These are phyloP conservation scores for Anthracocystis panici-leucophaei DNA, from an alignment of 1,284 basidiomycete species.

Conservation along the genomic window DNA sequence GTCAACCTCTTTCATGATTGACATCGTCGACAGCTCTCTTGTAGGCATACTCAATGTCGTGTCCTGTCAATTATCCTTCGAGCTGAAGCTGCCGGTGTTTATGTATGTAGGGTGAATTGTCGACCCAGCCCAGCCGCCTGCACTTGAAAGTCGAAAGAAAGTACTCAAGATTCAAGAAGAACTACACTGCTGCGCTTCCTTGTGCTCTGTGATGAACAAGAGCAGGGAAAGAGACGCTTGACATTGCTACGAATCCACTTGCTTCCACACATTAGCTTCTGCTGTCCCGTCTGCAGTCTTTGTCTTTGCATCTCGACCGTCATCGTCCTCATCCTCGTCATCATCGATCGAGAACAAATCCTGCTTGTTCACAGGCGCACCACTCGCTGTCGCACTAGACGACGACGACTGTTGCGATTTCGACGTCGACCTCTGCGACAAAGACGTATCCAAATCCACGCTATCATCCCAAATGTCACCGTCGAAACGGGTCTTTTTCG, in stretches of 20 bases:
- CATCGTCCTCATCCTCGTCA: conserved; percentile 25
- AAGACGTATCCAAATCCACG: conserved; percentile 20
- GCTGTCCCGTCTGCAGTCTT: neutral
- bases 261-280: conserved; percentile 25
- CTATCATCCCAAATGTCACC: conserved; percentile 39
- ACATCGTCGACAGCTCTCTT: no score
- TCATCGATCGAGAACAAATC: conserved; percentile 53
- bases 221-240: no score
- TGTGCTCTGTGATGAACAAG: no score
- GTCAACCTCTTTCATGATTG: no score
- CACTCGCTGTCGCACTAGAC: neutral
- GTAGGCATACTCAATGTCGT: no score
- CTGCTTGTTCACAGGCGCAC: conserved; percentile 8
- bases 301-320: neutral
- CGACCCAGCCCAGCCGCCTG: no score
- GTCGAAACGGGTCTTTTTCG: conserved; percentile 31
- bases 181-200: no score
- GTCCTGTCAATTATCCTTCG: no score
- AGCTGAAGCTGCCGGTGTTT: no score
- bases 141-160: no score
- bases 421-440: neutral
- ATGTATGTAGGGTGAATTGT: no score
- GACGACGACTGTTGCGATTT: neutral
- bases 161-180: no score
- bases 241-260: conserved; percentile 6